These are phyloP conservation scores for Apiospora phragmitis DNA, from an alignment of 2,329 filamentous ascomycete species.

Conservation along the genomic window DNA sequence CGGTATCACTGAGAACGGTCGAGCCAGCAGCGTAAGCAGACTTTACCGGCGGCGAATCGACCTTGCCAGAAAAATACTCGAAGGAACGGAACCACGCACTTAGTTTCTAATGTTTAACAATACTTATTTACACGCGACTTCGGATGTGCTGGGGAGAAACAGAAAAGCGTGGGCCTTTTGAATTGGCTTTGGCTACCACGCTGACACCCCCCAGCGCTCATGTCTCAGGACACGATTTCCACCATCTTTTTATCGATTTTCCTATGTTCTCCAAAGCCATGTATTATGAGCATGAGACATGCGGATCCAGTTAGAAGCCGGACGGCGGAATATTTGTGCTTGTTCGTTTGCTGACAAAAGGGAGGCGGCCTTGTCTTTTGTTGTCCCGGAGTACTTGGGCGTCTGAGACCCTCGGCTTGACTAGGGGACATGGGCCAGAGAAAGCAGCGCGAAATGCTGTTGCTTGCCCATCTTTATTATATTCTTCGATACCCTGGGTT, in stretches of 20 bases:
- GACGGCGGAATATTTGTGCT: background rate
- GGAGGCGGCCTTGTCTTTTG: background rate
- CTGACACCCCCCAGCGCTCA: background rate
- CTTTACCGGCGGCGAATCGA: conserved; percentile 73
- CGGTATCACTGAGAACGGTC: conserved; percentile 55
- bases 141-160: background rate
- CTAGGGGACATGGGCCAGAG: background rate
- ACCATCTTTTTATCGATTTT: background rate
- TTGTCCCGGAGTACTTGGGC: background rate
- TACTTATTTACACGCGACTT: background rate
- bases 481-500: conserved; percentile 8
- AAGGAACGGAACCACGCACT: conserved; percentile 57
- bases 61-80: conserved; percentile 70
- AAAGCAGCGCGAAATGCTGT: background rate
- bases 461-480: background rate
- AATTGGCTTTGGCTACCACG: background rate
- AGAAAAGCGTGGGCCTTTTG: background rate
- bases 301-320: background rate
- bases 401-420: background rate
- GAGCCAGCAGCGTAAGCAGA: conserved; percentile 57
- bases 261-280: background rate
- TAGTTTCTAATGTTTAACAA: conserved; percentile 17
- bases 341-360: background rate
- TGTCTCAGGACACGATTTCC: background rate
- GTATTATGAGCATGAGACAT: conserved; percentile 10